phyloP scores from a whole-genome alignment of 2,329 filamentous ascomycete species.

The Pseudonectria buxi region DNA sequence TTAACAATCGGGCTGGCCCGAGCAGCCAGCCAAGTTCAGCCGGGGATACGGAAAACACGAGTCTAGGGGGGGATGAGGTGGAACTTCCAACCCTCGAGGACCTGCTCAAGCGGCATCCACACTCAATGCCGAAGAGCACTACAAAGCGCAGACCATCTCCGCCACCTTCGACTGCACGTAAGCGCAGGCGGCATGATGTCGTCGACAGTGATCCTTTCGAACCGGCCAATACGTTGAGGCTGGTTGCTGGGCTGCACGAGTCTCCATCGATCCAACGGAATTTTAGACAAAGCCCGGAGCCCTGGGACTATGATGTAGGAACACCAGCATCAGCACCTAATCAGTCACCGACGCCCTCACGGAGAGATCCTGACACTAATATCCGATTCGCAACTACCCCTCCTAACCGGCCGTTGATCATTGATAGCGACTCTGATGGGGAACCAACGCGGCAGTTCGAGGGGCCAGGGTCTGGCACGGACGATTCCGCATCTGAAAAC shows the following conservation, averaged over 20 bases:
- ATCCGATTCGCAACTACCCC: neutral
- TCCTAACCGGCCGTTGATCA: conserved; percentile 4
- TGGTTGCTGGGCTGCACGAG: conserved; percentile 6
- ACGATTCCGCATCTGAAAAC: conserved; percentile 16
- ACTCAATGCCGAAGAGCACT: conserved; percentile 6
- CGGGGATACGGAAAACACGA: conserved; percentile 32
- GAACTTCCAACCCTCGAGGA: conserved; percentile 33
- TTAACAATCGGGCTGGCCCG: conserved; percentile 14
- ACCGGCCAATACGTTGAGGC: conserved; percentile 14
- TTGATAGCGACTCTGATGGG: conserved; percentile 20
- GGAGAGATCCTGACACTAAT: neutral
- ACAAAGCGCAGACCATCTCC: conserved; percentile 19
- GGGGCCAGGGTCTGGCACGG: conserved; percentile 1
- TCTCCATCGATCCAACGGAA: conserved; percentile 18
- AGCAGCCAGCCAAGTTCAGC: conserved; percentile 30
- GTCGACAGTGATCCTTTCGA: conserved; percentile 27
- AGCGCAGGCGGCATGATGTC: conserved; percentile 24
- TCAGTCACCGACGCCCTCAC: neutral
- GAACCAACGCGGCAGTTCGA: conserved; percentile 8
- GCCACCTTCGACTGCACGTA: conserved; percentile 22
- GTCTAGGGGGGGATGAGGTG: conserved; percentile 23
- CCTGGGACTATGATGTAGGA: neutral
- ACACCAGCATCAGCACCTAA: neutral
- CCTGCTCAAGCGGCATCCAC: conserved; percentile 19
- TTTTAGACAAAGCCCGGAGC: conserved; percentile 12